phyloP scores from a whole-genome alignment of 805 yeast genomes.

The Monosporozyma aerobia region DNA sequence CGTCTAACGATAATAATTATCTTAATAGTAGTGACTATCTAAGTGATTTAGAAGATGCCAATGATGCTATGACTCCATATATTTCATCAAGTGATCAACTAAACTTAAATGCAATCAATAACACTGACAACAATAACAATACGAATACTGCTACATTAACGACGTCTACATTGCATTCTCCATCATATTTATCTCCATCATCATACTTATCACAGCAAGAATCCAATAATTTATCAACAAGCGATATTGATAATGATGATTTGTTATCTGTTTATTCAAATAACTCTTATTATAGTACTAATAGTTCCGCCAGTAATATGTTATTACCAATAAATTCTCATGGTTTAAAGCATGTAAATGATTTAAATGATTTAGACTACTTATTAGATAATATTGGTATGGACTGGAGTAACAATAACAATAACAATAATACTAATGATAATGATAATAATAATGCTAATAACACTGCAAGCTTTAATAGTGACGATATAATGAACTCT shows the following conservation, averaged over 20 bases:
- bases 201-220: background rate
- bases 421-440: background rate
- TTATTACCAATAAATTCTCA: constrained; percentile 19
- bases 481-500: background rate
- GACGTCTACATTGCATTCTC: constrained; percentile 18
- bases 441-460: background rate
- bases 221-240: background rate
- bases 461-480: background rate
- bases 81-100: constrained; percentile 12
- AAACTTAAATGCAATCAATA: background rate
- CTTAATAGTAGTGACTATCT: constrained; percentile 3
- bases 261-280: constrained; percentile 23
- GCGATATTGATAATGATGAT: constrained; percentile 25
- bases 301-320: constrained; percentile 4
- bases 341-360: constrained; percentile 20
- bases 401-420: background rate
- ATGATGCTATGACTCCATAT: constrained; percentile 12
- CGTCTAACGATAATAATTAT: background rate
- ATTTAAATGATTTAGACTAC: constrained; percentile 17
- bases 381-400: constrained; percentile 5
- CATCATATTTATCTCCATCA: constrained; percentile 17
- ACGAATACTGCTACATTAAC: constrained; percentile 8
- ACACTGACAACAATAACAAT: background rate
- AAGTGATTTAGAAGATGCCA: constrained; percentile 7
- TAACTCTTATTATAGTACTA: constrained; percentile 6